Evolutionary conservation across 2,329 filamentous ascomycete species (phyloP).

Genomic region (Aspergillus quadrilineatus): DNA sequence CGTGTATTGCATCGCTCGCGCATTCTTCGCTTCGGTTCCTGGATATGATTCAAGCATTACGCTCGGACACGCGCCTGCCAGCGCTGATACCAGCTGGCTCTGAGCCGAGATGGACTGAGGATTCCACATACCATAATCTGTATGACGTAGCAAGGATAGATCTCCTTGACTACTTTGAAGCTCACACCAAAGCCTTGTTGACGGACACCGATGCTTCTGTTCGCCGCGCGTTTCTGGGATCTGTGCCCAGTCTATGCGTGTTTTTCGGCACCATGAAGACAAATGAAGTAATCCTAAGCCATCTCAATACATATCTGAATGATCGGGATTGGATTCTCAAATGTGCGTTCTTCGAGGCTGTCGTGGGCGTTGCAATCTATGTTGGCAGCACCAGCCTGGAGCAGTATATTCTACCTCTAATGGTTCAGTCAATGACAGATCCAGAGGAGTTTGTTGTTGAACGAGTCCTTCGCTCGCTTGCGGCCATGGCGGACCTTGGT

Average conservation of each 20-base stretch:
- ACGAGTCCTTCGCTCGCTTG: constrained; percentile 81
- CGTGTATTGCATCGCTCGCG: constrained; percentile 84
- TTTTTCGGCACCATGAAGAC: constrained; percentile 92
- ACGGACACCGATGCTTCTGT: constrained; percentile 85
- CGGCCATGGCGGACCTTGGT: constrained; percentile 82
- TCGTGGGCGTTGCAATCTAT: constrained; percentile 88
- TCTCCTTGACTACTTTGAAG: constrained; percentile 78
- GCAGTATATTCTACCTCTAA: constrained; percentile 91
- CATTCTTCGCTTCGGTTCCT: constrained; percentile 81
- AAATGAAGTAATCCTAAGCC: constrained; percentile 93
- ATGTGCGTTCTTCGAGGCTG: constrained; percentile 93
- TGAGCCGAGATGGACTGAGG: constrained; percentile 69
- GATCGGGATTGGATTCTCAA: constrained; percentile 96
- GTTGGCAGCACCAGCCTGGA: constrained; percentile 86
- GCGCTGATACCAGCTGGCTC: constrained; percentile 71
- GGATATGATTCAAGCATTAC: constrained; percentile 84
- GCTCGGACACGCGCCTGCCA: constrained; percentile 77
- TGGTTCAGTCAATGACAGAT: constrained; percentile 92
- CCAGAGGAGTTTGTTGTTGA: constrained; percentile 93
- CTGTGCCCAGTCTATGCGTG: constrained; percentile 86
- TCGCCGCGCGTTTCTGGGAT: constrained; percentile 84
- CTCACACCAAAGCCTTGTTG: constrained; percentile 83
- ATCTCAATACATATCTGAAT: constrained; percentile 95
- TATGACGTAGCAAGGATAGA: constrained; percentile 86
- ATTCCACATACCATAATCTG: constrained; percentile 71